A percentile compares a stretch with the other conserved stretches of the same genome.
Evolutionary conservation across 169 alveolate species (phyloP).

Genomic region (Eimeria zaria): DNA sequence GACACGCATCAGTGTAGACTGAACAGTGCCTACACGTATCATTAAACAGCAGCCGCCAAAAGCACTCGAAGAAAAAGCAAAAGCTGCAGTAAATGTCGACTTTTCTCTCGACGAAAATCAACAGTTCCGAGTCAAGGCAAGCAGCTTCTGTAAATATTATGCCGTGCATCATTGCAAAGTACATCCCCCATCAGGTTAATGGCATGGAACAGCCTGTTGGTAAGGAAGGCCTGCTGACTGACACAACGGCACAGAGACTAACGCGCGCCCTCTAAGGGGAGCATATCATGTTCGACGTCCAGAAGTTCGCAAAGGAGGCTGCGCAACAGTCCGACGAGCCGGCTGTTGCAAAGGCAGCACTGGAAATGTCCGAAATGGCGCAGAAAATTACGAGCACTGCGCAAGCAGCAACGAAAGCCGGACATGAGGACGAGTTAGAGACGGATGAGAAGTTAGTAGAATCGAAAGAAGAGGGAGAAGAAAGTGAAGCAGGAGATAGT

Average conservation of each 20-base stretch:
- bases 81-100: constrained; percentile 73
- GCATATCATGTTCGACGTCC: constrained; percentile 41
- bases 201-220: constrained; percentile 84
- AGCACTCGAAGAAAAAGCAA: constrained; percentile 20
- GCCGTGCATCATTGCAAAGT: not conserved
- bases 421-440: not conserved
- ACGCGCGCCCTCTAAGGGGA: constrained; percentile 4
- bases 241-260: not conserved
- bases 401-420: not conserved
- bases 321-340: constrained; percentile 46
- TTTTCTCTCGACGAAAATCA: constrained; percentile 65
- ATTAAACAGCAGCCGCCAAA: constrained; percentile 39
- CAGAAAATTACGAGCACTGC: constrained; percentile 25
- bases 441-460: not conserved
- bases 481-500: not conserved
- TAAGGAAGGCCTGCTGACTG: constrained; percentile 14
- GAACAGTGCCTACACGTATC: not conserved
- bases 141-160: not conserved
- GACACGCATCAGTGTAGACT: not conserved
- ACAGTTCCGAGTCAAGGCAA: constrained; percentile 66
- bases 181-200: constrained; percentile 54
- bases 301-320: constrained; percentile 64
- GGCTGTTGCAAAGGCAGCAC: constrained; percentile 45
- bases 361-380: constrained; percentile 38
- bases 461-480: not conserved